A percentile compares a stretch with the other conserved stretches of the same genome.
These are phyloP conservation scores for Metarhizium anisopliae DNA, from an alignment of 2,329 filamentous ascomycete genomes.

Conservation along the genomic window DNA sequence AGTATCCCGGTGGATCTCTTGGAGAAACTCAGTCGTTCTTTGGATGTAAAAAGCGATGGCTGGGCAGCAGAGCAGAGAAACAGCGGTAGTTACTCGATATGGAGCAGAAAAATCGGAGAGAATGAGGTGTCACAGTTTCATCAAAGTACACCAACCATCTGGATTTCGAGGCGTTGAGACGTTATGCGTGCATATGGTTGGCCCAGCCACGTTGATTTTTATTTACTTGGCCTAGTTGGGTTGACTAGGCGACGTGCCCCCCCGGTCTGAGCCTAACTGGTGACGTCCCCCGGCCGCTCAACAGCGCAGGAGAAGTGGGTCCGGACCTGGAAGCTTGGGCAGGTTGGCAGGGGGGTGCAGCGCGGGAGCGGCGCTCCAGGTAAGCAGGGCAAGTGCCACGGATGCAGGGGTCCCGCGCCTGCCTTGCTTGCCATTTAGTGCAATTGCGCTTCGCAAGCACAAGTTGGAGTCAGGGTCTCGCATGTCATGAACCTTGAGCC, in stretches of 20 bases:
- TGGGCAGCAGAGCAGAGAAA: background rate
- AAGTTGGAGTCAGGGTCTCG: no score
- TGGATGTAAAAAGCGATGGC: constrained; percentile 1
- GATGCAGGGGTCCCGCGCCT: background rate
- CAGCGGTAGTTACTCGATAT: background rate
- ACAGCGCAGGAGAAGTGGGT: no score
- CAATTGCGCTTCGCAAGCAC: no score
- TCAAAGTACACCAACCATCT: constrained; percentile 6
- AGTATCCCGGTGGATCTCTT: background rate
- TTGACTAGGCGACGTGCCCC: constrained; percentile 16
- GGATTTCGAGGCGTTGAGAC: constrained; percentile 6
- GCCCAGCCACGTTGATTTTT: constrained; percentile 23
- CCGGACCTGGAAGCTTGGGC: no score
- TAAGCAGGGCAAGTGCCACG: background rate
- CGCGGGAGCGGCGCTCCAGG: no score
- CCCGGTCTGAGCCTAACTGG: background rate
- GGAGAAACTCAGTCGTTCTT: background rate
- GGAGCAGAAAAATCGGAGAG: background rate
- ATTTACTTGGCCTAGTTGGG: constrained; percentile 17
- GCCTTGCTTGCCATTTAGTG: background rate
- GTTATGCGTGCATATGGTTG: constrained; percentile 12
- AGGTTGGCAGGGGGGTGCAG: background rate
- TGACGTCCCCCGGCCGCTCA: background rate
- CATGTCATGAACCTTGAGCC: no score
- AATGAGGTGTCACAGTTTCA: background rate